Evolutionary conservation across 306 rosid genomes (phyloP).

Genomic region (Trifolium dubium): DNA sequence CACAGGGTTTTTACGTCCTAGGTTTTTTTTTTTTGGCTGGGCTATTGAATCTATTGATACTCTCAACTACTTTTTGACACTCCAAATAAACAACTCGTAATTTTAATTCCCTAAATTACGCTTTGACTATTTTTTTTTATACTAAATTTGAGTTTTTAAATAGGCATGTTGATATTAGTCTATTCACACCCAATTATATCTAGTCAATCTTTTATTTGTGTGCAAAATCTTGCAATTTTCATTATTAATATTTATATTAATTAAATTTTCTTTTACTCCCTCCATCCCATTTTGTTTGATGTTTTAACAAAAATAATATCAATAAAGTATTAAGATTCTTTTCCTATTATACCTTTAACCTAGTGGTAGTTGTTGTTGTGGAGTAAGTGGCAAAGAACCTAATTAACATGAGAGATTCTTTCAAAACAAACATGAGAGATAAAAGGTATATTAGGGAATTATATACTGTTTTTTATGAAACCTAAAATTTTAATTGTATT

Average conservation of each 20-base stretch:
- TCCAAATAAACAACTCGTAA: slow-evolving; percentile 13
- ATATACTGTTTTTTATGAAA: neutral
- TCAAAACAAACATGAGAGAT: no score
- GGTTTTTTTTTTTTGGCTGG: neutral
- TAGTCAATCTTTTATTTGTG: neutral
- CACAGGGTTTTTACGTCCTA: neutral
- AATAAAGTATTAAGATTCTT: neutral
- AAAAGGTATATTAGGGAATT: neutral
- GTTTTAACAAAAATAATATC: neutral
- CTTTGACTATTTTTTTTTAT: neutral
- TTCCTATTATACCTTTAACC: neutral
- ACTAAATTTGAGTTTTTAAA: slow-evolving; percentile 16
- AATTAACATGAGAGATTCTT: no score
- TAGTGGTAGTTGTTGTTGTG: neutral
- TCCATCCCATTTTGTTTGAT: neutral
- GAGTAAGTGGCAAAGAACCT: neutral
- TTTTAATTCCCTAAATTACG: neutral
- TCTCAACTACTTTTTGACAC: neutral
- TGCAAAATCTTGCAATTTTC: neutral
- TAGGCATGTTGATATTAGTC: slow-evolving; percentile 7
- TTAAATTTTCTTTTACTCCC: neutral
- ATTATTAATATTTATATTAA: neutral
- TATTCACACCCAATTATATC: slow-evolving; percentile 1
- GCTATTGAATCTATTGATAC: neutral
- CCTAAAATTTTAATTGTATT: neutral